phyloP scores from a whole-genome alignment of 2,329 filamentous ascomycete genomes.

The Neonectria magnoliae region DNA sequence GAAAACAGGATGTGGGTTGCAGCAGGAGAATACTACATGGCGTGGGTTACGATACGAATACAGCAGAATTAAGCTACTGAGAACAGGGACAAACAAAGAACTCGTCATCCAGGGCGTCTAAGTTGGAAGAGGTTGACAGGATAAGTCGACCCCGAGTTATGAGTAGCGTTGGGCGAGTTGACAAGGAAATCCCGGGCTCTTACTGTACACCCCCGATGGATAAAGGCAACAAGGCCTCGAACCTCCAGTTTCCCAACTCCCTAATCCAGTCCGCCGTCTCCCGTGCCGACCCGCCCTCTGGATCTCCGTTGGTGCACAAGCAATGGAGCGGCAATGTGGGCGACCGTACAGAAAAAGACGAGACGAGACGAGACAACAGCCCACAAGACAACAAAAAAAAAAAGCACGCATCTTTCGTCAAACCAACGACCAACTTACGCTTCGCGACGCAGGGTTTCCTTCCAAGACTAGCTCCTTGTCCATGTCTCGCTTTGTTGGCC shows the following conservation, averaged over 20 bases:
- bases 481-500: slow-evolving; percentile 9
- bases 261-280: neutral
- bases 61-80: neutral
- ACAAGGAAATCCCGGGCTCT: neutral
- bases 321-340: too few relatives aligned
- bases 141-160: neutral
- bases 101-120: neutral
- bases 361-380: neutral
- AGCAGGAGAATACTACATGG: neutral
- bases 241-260: neutral
- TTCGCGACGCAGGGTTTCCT: neutral
- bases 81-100: neutral
- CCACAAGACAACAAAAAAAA: neutral
- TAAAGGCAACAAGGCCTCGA: neutral
- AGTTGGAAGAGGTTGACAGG: neutral
- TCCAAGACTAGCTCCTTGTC: neutral
- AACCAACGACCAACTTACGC: neutral
- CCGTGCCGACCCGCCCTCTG: neutral
- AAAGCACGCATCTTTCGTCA: neutral
- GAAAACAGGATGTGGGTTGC: neutral
- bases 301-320: neutral
- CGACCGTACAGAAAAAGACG: neutral
- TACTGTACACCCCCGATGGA: neutral
- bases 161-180: neutral
- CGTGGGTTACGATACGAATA: neutral